A percentile compares a stretch with the other conserved stretches of the same genome.
Evolutionary conservation across 305 asterid species (phyloP).

Genomic region (Fraxinus baroniana): DNA sequence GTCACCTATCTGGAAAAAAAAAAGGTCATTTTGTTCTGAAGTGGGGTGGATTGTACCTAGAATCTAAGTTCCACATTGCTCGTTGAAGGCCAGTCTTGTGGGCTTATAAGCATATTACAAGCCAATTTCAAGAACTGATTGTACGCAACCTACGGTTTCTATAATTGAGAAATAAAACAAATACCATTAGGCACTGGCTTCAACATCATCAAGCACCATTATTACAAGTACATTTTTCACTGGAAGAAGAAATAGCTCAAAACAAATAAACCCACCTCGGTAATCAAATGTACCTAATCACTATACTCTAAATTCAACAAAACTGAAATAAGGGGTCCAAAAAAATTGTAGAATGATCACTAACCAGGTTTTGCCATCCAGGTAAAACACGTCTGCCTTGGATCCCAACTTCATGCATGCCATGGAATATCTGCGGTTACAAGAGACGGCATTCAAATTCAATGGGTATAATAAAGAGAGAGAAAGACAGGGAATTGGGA

Average conservation of each 20-base stretch:
- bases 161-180: neutral
- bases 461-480: neutral
- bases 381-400: conserved; percentile 43
- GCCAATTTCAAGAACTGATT: neutral
- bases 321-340: neutral
- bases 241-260: conserved; percentile 10
- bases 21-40: neutral
- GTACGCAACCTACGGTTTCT: neutral
- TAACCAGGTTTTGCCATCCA: conserved; percentile 47
- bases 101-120: neutral
- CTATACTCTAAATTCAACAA: neutral
- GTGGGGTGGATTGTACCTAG: neutral
- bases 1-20: neutral
- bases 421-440: conserved; percentile 19
- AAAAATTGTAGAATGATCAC: conserved; percentile 2
- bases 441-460: conserved; percentile 16
- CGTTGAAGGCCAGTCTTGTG: neutral
- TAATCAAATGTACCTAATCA: neutral
- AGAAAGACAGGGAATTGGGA: neutral
- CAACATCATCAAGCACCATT: neutral
- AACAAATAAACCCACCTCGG: conserved; percentile 8
- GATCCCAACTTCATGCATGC: conserved; percentile 54
- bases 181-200: neutral
- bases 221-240: neutral
- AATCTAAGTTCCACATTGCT: neutral